Percentiles rank a stretch among this genome's conserved stretches.
Evolutionary conservation across 345 rosid genomes (phyloP).

Genomic region (Theobroma cacao): DNA sequence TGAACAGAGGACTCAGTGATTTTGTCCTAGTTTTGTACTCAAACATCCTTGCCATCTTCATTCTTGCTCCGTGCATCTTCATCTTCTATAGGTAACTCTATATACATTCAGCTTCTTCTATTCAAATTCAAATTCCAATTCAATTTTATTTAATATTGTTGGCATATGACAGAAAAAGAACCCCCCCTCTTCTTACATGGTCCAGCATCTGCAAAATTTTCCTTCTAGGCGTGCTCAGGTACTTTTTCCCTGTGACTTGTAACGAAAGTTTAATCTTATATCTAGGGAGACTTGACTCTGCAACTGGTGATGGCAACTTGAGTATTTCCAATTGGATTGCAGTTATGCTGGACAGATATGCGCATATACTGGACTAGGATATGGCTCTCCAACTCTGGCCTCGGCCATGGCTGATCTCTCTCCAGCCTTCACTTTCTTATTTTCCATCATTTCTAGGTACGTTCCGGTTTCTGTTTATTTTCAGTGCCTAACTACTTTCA

Average conservation of each 20-base stretch:
- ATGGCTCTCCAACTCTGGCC: slow-evolving; percentile 47
- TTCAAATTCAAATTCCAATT: too few species aligned
- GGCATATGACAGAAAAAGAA: slow-evolving; percentile 19
- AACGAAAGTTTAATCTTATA: not conserved
- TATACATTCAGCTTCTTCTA: not conserved
- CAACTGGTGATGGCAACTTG: not conserved
- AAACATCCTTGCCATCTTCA: slow-evolving; percentile 22
- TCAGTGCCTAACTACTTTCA: not conserved
- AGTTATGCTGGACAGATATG: slow-evolving; percentile 37
- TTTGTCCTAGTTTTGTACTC: slow-evolving; percentile 26
- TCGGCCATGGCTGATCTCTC: slow-evolving; percentile 43
- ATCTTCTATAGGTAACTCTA: slow-evolving; percentile 29
- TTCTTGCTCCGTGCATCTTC: slow-evolving; percentile 24
- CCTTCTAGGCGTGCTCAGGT: slow-evolving; percentile 26
- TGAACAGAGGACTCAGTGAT: slow-evolving; percentile 26
- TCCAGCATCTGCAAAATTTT: slow-evolving; percentile 5
- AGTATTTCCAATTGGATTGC: not conserved
- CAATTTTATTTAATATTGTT: too few species aligned
- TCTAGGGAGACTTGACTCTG: too few species aligned
- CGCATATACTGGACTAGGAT: slow-evolving; percentile 30
- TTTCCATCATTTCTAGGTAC: slow-evolving; percentile 38
- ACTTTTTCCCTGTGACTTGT: not conserved
- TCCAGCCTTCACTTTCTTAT: slow-evolving; percentile 50
- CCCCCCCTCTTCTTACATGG: slow-evolving; percentile 15
- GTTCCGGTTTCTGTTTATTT: not conserved